Evolutionary conservation across 495 filamentous ascomycete species (phyloP).

Genomic region (Corynascus novoguineensis): DNA sequence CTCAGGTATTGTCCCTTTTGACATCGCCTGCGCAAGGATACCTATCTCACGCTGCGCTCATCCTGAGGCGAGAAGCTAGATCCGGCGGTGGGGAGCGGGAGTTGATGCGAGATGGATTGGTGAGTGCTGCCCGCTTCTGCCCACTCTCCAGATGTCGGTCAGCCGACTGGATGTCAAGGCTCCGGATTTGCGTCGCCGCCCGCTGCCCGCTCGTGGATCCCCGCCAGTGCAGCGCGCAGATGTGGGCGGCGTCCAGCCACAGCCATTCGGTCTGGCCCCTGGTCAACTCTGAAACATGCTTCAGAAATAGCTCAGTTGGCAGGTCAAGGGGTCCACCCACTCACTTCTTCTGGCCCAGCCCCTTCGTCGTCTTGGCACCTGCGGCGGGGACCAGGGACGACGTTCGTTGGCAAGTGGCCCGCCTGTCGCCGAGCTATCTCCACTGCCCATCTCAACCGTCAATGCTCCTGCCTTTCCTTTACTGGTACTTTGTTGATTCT

Average conservation of each 20-base stretch:
- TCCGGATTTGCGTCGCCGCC: constrained; percentile 16
- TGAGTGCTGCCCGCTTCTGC: not conserved
- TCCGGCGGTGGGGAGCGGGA: not conserved
- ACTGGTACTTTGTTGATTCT: no score
- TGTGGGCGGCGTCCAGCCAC: constrained; percentile 26
- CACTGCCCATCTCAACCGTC: no score
- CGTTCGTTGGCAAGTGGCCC: not conserved
- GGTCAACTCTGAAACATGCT: constrained; percentile 32
- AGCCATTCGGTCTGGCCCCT: constrained; percentile 15
- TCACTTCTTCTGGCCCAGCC: not conserved
- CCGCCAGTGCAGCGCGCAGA: not conserved
- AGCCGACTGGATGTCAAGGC: not conserved
- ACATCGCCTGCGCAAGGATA: not conserved
- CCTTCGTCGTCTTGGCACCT: constrained; percentile 1
- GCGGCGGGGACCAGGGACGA: not conserved
- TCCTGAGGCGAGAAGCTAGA: not conserved
- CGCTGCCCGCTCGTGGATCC: not conserved
- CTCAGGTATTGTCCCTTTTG: not conserved
- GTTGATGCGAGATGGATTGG: not conserved
- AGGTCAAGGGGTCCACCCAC: constrained; percentile 1
- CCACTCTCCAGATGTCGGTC: not conserved
- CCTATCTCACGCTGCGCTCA: not conserved
- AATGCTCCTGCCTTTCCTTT: no score
- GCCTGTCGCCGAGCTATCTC: no score
- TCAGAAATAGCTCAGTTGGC: constrained; percentile 29